phyloP scores from a whole-genome alignment of 345 rosid species.

The Carallia brachiata region DNA sequence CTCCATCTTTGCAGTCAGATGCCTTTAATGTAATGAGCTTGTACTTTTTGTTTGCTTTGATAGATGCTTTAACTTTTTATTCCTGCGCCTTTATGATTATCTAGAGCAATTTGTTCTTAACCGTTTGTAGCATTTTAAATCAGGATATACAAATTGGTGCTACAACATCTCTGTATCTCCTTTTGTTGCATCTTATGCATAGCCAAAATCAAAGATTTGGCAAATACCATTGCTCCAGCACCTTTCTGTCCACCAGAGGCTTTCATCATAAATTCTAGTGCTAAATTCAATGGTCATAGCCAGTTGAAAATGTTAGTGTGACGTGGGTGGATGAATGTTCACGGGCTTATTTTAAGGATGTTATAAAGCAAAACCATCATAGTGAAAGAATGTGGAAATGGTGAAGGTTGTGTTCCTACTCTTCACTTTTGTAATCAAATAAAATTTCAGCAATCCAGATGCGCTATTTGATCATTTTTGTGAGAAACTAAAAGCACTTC shows the following conservation, averaged over 20 bases:
- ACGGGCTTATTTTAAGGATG: neutral
- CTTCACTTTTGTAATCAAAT: no score
- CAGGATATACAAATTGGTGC: slow-evolving; percentile 69
- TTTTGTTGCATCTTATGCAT: slow-evolving; percentile 88
- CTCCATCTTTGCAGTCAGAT: slow-evolving; percentile 68
- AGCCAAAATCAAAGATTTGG: slow-evolving; percentile 94
- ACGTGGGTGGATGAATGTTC: slow-evolving; percentile 34
- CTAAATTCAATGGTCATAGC: slow-evolving; percentile 52
- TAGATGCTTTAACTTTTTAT: neutral
- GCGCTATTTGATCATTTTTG: no score
- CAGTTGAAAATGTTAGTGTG: slow-evolving; percentile 31
- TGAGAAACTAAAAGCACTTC: no score
- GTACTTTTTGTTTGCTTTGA: slow-evolving; percentile 7
- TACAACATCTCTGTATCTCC: slow-evolving; percentile 75
- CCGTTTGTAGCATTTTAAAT: slow-evolving; percentile 27
- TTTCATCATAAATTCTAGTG: slow-evolving; percentile 44
- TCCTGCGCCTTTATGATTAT: slow-evolving; percentile 3
- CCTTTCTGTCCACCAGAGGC: slow-evolving; percentile 68
- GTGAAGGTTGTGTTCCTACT: no score
- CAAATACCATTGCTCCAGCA: slow-evolving; percentile 82
- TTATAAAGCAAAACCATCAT: no score
- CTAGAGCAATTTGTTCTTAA: slow-evolving; percentile 5
- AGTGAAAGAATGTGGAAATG: no score
- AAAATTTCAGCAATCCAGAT: no score
- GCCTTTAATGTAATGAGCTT: slow-evolving; percentile 48